Evolutionary conservation across 129 eudicot genomes (phyloP).

Genomic region (Flaveria robusta): DNA sequence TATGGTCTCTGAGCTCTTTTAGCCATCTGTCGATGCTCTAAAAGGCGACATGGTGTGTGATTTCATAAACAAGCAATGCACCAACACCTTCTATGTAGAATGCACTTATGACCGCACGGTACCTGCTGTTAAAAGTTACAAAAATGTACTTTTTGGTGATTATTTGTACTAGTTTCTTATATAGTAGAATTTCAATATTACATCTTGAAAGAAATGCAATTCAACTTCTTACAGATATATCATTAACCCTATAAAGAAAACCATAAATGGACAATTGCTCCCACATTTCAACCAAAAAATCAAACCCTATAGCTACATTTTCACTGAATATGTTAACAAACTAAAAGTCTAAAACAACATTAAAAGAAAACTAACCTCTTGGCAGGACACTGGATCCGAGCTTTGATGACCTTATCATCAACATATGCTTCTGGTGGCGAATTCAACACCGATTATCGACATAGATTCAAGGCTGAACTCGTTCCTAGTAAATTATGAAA

Average conservation of each 20-base stretch:
- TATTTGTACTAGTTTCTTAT: not conserved
- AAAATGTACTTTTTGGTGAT: not conserved
- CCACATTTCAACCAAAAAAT: not conserved
- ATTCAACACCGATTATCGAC: constrained; percentile 64
- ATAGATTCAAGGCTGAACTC: constrained; percentile 59
- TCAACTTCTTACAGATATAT: not conserved
- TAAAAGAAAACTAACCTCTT: constrained; percentile 44
- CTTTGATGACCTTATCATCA: constrained; percentile 57
- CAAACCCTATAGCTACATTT: not conserved
- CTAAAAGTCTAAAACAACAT: not conserved
- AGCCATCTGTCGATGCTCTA: constrained; percentile 65
- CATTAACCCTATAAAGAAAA: constrained; percentile 5
- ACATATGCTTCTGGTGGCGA: constrained; percentile 60
- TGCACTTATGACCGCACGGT: not conserved
- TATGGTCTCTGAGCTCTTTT: constrained; percentile 44
- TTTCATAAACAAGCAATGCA: no score
- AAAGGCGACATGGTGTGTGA: constrained; percentile 57
- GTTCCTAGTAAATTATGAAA: constrained; percentile 55
- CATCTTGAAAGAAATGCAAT: not conserved
- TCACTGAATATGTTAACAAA: not conserved
- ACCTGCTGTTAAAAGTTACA: constrained; percentile 34
- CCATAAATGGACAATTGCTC: not conserved
- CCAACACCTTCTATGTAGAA: no score
- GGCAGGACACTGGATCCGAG: constrained; percentile 65
- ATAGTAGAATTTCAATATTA: not conserved